A percentile compares a stretch with the other conserved stretches of the same genome.
Conservation (phyloP, 2,329 filamentous ascomycete genomes). For the Pyricularia pennisetigena region DNA sequence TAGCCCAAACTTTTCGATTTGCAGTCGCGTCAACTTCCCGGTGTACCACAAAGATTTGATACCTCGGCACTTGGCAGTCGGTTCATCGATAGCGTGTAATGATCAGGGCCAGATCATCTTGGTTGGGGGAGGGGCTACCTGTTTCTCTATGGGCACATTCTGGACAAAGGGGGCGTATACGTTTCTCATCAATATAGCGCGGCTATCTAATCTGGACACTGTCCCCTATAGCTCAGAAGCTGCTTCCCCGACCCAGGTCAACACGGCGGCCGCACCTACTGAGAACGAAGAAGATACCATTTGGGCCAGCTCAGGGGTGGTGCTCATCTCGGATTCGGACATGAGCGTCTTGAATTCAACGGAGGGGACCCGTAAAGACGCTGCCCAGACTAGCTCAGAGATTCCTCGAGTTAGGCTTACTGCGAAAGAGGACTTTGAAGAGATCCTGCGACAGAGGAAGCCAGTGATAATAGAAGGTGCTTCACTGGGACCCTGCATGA, state of each 20-base stretch:
- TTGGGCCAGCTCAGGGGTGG: background rate
- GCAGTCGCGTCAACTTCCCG: background rate
- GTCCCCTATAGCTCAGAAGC: background rate
- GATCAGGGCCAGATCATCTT: conserved; percentile 45
- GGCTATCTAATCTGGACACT: background rate
- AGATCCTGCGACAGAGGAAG: conserved; percentile 44
- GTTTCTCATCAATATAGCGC: conserved; percentile 14
- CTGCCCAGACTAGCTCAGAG: background rate
- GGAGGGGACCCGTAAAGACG: background rate
- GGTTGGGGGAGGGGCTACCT: conserved; percentile 73
- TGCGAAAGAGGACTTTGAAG: conserved; percentile 46
- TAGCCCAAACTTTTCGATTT: background rate
- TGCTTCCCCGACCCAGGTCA: background rate
- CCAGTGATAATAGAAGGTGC: conserved; percentile 58
- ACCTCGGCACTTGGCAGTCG: conserved; percentile 58
- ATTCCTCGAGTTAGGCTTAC: conserved; percentile 44
- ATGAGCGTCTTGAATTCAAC: background rate
- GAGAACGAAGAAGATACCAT: background rate
- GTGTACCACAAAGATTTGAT: background rate
- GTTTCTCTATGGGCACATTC: conserved; percentile 82
- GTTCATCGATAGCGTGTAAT: conserved; percentile 46
- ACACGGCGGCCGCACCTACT: background rate
- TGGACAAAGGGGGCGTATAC: conserved; percentile 59
- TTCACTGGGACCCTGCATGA: conserved; percentile 56
- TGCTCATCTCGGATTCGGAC: background rate